Base-by-base conservation (phyloP, 225 moss, liverwort and hornwort species). In the Asterella californica region DNA sequence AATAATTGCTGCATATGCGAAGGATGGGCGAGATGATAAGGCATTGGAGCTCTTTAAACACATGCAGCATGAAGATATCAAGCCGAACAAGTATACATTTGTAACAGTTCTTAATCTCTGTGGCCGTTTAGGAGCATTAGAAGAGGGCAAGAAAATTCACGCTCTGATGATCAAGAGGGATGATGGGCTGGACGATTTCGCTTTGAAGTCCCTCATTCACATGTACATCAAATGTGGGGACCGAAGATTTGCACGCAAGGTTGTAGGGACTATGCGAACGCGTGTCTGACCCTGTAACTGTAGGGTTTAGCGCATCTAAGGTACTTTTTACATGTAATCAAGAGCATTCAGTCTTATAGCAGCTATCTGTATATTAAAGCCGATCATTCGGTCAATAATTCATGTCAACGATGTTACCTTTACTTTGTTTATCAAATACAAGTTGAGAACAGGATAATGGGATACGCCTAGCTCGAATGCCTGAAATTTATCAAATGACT, bases 141-240 rank as follows among this genome's bases (percentile, higher is more conserved):
- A 80, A 60, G 72, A 72, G 57, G 80, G 80, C 68, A 79, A 52
- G 32, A 67, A 53, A 36, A 22, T 79, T 38, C 78, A 79, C 52
- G 78, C 66, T 52, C 27, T 68, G 29, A 79, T 79, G 68, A 38
- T 55, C 66, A 33, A 69, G 21, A 36, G 49, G 27, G 68, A 69
- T 49, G 52, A 45, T 66, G 27, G 53, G 11, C 19, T 69, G 25
- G 67, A 79, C n/a, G 18, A 33, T 24, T 37, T 38, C 18, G 75
- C 75, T 38, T 76, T 57, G 75, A 59, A 76, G 34, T 36, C 75
- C 32, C 75, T 76, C 24, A 59, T 76, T 25, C 57, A 76, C 59
- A 76, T 76, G 75, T 76, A 76, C 37, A 25, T 4, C 24, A 55
- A 25, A 37, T 59, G 37, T 25, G 59, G 75, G 10, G 59, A 34